phyloP scores from a whole-genome alignment of 2,329 filamentous ascomycete species.

The Phaeosphaeria sp. region DNA sequence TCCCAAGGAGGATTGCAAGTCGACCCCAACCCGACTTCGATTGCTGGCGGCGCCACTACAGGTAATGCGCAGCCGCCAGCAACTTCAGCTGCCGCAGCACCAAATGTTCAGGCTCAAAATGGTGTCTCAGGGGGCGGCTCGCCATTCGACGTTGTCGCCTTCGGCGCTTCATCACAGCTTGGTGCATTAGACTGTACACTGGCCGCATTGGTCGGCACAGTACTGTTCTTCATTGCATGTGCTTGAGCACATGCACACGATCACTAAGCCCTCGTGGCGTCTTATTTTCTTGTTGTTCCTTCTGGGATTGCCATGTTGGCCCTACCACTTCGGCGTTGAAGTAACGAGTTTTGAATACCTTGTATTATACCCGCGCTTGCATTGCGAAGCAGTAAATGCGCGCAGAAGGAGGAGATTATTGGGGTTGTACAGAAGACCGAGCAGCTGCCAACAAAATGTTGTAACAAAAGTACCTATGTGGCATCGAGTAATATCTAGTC shows the following conservation, averaged over 20 bases:
- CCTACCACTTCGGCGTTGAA: not conserved
- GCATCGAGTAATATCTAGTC: not conserved
- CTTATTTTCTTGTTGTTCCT: not conserved
- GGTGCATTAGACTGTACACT: constrained; percentile 6
- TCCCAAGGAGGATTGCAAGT: constrained; percentile 13
- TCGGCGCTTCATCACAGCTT: constrained; percentile 23
- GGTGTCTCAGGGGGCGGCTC: constrained; percentile 52
- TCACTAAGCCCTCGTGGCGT: not conserved
- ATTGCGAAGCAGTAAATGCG: too few relatives aligned
- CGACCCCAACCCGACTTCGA: constrained; percentile 24
- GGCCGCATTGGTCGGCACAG: constrained; percentile 18
- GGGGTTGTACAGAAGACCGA: not conserved
- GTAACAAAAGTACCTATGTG: not conserved
- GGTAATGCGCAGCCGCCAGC: constrained; percentile 4
- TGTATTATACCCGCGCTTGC: constrained; percentile 4
- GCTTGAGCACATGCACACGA: constrained; percentile 9
- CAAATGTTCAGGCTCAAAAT: constrained; percentile 34
- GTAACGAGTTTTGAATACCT: not conserved
- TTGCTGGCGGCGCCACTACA: constrained; percentile 14
- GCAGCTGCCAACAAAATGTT: too few relatives aligned
- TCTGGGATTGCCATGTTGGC: not conserved
- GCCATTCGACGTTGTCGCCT: constrained; percentile 50
- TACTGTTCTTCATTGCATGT: constrained; percentile 13
- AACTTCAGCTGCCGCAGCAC: not conserved
- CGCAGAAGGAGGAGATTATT: not conserved